A percentile compares a stretch with the other conserved stretches of the same genome.
Conservation (phyloP, 495 filamentous ascomycete genomes). For the Aspergillus haitiensis region DNA sequence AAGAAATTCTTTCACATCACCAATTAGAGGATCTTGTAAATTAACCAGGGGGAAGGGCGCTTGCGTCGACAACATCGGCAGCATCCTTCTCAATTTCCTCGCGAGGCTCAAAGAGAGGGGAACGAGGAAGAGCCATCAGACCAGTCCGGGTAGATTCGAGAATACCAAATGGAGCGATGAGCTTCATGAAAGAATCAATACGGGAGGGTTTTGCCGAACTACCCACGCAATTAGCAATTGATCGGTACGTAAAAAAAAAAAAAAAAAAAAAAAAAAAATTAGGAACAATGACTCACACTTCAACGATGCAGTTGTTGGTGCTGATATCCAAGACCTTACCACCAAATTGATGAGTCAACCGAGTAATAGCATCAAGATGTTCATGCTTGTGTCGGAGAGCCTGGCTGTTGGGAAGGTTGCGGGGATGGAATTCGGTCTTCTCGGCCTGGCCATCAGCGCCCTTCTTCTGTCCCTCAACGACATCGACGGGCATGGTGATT, state of each 20-base stretch:
- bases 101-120: conserved; percentile 72
- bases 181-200: conserved; percentile 97
- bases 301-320: conserved; percentile 96
- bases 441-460: conserved; percentile 28
- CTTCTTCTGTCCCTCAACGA: conserved; percentile 33
- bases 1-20: conserved; percentile 16
- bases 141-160: conserved; percentile 91
- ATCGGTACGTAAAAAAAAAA: not conserved
- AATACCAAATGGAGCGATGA: conserved; percentile 93
- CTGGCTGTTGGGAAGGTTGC: conserved; percentile 77
- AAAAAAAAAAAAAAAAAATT: conserved; percentile 1
- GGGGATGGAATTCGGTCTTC: conserved; percentile 72
- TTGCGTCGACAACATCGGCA: conserved; percentile 87
- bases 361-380: conserved; percentile 90
- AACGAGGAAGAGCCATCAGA: conserved; percentile 94
- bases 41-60: conserved; percentile 91
- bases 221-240: conserved; percentile 10
- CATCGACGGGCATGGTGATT: conserved; percentile 54
- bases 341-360: conserved; percentile 94
- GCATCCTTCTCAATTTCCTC: conserved; percentile 81
- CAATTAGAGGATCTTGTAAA: not conserved
- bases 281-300: conserved; percentile 66
- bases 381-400: conserved; percentile 94
- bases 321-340: conserved; percentile 97
- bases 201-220: conserved; percentile 90